These are phyloP conservation scores for Candida sanyaensis DNA, from an alignment of 1,139 yeast species.

Conservation along the genomic window DNA sequence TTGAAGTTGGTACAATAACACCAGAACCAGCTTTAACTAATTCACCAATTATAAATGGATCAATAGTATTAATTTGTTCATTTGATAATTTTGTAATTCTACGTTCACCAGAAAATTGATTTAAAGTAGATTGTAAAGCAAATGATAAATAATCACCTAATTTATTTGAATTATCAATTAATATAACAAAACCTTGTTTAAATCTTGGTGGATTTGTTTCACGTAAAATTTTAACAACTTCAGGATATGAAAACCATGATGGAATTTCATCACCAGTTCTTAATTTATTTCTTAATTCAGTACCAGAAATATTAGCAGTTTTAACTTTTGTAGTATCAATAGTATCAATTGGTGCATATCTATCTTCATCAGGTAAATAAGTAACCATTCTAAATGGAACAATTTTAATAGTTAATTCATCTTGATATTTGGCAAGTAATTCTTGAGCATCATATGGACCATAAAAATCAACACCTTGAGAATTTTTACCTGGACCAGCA, in stretches of 20 bases:
- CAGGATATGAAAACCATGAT: slow-evolving; percentile 97
- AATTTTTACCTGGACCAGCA: slow-evolving; percentile 96
- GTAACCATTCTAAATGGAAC: slow-evolving; percentile 98
- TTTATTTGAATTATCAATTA: slow-evolving; percentile 57
- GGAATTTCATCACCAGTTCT: slow-evolving; percentile 89
- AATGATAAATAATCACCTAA: slow-evolving; percentile 57
- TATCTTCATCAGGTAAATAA: slow-evolving; percentile 91
- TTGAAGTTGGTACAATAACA: slow-evolving; percentile 62
- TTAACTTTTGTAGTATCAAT: slow-evolving; percentile 71
- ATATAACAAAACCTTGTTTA: slow-evolving; percentile 81
- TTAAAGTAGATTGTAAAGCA: slow-evolving; percentile 87
- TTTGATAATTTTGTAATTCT: slow-evolving; percentile 70
- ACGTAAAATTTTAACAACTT: slow-evolving; percentile 87
- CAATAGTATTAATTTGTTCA: slow-evolving; percentile 36
- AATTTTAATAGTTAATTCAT: slow-evolving; percentile 82
- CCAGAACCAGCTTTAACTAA: slow-evolving; percentile 90
- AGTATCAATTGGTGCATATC: slow-evolving; percentile 94
- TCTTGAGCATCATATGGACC: slow-evolving; percentile 98
- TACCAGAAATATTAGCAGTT: slow-evolving; percentile 92
- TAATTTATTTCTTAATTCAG: slow-evolving; percentile 87
- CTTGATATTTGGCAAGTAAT: slow-evolving; percentile 71
- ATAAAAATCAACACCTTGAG: slow-evolving; percentile 90
- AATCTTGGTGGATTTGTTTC: slow-evolving; percentile 93
- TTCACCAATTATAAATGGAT: slow-evolving; percentile 71
- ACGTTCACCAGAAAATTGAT: slow-evolving; percentile 87